Conservation (phyloP, 495 filamentous ascomycete species). For the Penicillium silybi region DNA sequence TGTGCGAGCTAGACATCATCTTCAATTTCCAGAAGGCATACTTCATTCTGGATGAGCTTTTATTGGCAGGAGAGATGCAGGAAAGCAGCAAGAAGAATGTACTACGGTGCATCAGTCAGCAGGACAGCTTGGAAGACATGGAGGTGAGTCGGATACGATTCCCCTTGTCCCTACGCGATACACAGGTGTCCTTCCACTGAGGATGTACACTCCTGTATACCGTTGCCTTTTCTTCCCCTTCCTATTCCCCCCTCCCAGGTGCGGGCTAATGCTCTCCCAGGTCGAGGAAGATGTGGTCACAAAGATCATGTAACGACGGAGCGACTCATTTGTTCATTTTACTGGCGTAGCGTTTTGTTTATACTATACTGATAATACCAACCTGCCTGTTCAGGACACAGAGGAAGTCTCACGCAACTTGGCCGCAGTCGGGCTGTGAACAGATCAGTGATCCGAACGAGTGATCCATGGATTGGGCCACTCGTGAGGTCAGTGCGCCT, state of each 20-base stretch:
- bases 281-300: slow-evolving; percentile 91
- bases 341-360: slow-evolving; percentile 23
- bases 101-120: slow-evolving; percentile 86
- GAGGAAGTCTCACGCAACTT: slow-evolving; percentile 29
- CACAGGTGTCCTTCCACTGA: neutral
- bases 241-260: slow-evolving; percentile 7
- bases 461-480: slow-evolving; percentile 17
- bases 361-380: slow-evolving; percentile 42
- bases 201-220: neutral
- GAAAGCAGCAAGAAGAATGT: slow-evolving; percentile 99
- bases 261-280: slow-evolving; percentile 64
- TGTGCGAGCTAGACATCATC: slow-evolving; percentile 98
- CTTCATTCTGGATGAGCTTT: slow-evolving; percentile 94
- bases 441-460: neutral
- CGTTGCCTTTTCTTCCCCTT: neutral
- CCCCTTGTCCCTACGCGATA: neutral
- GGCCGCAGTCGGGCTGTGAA: slow-evolving; percentile 26
- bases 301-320: slow-evolving; percentile 76
- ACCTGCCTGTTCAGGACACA: slow-evolving; percentile 26
- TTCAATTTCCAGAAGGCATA: slow-evolving; percentile 99
- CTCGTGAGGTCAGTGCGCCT: slow-evolving; percentile 41
- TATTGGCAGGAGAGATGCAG: slow-evolving; percentile 95
- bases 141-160: slow-evolving; percentile 65
- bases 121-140: slow-evolving; percentile 94
- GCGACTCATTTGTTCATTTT: slow-evolving; percentile 11